Base-by-base conservation (phyloP, 495 filamentous ascomycete species). In the Bathelium albidoporum region DNA sequence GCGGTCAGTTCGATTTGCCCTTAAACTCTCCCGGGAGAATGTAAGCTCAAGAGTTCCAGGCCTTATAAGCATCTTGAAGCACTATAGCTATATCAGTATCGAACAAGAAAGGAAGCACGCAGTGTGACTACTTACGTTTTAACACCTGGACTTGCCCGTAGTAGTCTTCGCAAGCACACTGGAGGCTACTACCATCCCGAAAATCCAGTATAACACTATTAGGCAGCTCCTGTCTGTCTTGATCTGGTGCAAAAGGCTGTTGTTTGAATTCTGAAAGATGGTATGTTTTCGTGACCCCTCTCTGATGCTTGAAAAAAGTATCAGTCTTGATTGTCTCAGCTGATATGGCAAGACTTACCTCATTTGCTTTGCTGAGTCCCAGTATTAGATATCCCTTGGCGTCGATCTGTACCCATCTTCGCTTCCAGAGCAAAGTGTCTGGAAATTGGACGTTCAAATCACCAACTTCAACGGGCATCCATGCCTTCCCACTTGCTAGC, bases 371-470 rank as follows among this genome's bases (percentile, higher is more conserved):
- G 28, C 83, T 79, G 26, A 85, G 79, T 14, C 82, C 85, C 62
- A 94, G 78, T 64, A 94, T 83, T 49, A 97, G 72, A 69, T 86
- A 87, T 11, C 92, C 92, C 55, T 86, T 79, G 63, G 81, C 81
- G 71, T 95, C 89, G 55, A 97, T 80, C 59, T 85, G 82, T 76
- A 95, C 85, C 69, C 84, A 86, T 59, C 91, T 84, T 59, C 90
- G 87, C 75, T 95, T 96, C 92, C 92, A 97, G 11, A 97, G 79
- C 26, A 96, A 80, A 52, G 87, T 92, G 72, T 95, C 92, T 1
- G 92, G 91, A 70, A 97, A 95, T 69, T 97, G 92, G 2, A 96
- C 85, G 66, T 97, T 95, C 59, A 95, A 85, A 69, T 96, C 91
- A 43, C 92, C 91, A 72, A 95, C 81, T 59, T 86, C 83, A 31